Evolutionary conservation across 306 rosid genomes (phyloP).

Genomic region (Arachis stenosperma): DNA sequence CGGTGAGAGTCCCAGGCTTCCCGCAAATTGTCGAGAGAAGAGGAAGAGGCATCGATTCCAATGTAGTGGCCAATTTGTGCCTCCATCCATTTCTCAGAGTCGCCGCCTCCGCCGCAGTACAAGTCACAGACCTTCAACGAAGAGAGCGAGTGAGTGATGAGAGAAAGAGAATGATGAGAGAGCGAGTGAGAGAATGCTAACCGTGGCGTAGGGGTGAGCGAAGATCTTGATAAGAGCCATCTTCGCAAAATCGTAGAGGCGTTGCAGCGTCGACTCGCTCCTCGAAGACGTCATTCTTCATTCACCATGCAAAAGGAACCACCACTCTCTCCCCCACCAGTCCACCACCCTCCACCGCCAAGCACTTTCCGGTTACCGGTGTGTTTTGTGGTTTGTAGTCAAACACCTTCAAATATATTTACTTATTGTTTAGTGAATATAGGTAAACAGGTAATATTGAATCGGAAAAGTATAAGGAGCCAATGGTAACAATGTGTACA

Average conservation of each 20-base stretch:
- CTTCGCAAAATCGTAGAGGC: conserved; percentile 80
- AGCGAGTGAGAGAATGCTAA: conserved; percentile 30
- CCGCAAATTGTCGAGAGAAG: conserved; percentile 68
- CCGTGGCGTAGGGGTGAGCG: conserved; percentile 86
- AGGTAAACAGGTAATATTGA: too few species aligned
- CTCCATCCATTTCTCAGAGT: conserved; percentile 74
- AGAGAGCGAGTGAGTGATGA: neutral
- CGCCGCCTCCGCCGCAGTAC: conserved; percentile 78
- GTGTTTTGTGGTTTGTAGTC: too few species aligned
- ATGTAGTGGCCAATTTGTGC: conserved; percentile 84
- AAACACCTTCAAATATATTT: too few species aligned
- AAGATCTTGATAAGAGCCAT: conserved; percentile 78
- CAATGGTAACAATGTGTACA: too few species aligned
- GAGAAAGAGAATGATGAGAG: neutral
- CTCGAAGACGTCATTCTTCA: conserved; percentile 48
- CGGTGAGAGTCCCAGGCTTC: conserved; percentile 80
- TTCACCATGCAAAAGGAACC: neutral
- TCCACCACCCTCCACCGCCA: too few species aligned
- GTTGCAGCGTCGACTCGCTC: conserved; percentile 70
- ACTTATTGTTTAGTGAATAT: too few species aligned
- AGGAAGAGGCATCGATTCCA: conserved; percentile 80
- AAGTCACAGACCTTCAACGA: conserved; percentile 72
- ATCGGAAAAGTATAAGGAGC: too few species aligned
- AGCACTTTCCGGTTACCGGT: too few species aligned
- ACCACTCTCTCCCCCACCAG: too few species aligned